phyloP scores from a whole-genome alignment of 176 grass and related monocot species.

The Miscanthus lutarioriparius region DNA sequence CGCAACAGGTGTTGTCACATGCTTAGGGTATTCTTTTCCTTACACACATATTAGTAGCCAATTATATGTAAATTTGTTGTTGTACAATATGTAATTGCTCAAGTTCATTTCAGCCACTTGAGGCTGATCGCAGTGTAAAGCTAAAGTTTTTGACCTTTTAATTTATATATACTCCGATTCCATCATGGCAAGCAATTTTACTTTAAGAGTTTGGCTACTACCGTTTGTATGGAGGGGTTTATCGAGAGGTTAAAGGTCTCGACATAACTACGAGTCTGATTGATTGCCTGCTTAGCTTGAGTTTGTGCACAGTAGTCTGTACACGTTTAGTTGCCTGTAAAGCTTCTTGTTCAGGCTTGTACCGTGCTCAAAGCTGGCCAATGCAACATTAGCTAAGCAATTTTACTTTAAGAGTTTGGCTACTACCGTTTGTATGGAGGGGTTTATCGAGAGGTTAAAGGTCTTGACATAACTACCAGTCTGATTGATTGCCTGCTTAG shows the following conservation, averaged over 20 bases:
- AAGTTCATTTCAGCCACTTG: conserved; percentile 1
- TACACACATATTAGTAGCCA: conserved; percentile 12
- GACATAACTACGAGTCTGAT: no score
- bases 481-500: neutral
- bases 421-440: neutral
- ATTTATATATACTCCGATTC: neutral
- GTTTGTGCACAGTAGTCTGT: no score
- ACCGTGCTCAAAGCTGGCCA: no score
- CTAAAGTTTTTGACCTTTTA: neutral
- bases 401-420: neutral
- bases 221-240: no score
- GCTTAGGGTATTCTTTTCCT: neutral
- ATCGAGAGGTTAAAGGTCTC: no score
- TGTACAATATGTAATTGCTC: conserved; percentile 46
- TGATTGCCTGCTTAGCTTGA: no score
- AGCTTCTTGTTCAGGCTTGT: no score
- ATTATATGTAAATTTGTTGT: conserved; percentile 37
- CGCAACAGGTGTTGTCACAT: conserved; percentile 26
- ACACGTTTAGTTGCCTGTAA: neutral
- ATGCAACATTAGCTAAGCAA: no score
- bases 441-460: neutral
- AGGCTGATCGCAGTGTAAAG: neutral
- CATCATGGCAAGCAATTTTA: neutral
- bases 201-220: no score
- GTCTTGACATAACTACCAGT: neutral